Evolutionary conservation across 495 filamentous ascomycete species (phyloP), one percentile per base, ranked within the genome.

Genomic region (Talaromyces proteolyticus): DNA sequence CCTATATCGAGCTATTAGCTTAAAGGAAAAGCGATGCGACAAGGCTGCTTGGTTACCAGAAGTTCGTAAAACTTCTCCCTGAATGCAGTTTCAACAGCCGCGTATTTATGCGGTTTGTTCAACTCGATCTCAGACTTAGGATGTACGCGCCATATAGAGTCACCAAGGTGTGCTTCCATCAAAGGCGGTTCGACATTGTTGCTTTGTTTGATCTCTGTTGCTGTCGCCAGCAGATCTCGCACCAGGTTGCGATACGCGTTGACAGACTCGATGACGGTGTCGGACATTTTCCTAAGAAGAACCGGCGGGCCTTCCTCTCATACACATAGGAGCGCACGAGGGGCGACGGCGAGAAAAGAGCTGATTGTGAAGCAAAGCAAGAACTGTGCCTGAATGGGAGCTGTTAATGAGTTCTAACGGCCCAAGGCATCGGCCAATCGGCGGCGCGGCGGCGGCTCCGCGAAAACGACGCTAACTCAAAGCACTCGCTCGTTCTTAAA

Each of bases 181-280:
- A 98, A 74, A 8, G 88, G 80, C 21, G 89, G 91, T 54, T 96
- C 89, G 54, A 96, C 82, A 12, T 79, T 73, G 23, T 73, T 69
- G 52, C 76, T 73, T 2, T 74, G 71, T 67, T 94, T 95, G 48
- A 85, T 61, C 25, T 75, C 55, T 38, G 77, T 74, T 53, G 87
- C 88, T 55, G 73, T 79, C 26, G 72, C 60, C 40, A 95, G 72
- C 22, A 94, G 78, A 25, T 75, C 62, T 44, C 77, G 66, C 12
- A 95, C 68, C 26, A 82, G 67, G 26, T 55, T 55, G 48, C 67
- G 75, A 54, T 85, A 81, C 23, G 69, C 64, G 21, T 67, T 73
- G 20, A 87, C 84, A 39, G 78, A 75, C 43, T 69, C 66, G 44
- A 83, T 63, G 54, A 77, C 77, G 53, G 57, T 51, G 25, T 59